These are phyloP conservation scores for Apiotrichum siamense DNA, from an alignment of 1,284 basidiomycete species.

Conservation along the genomic window DNA sequence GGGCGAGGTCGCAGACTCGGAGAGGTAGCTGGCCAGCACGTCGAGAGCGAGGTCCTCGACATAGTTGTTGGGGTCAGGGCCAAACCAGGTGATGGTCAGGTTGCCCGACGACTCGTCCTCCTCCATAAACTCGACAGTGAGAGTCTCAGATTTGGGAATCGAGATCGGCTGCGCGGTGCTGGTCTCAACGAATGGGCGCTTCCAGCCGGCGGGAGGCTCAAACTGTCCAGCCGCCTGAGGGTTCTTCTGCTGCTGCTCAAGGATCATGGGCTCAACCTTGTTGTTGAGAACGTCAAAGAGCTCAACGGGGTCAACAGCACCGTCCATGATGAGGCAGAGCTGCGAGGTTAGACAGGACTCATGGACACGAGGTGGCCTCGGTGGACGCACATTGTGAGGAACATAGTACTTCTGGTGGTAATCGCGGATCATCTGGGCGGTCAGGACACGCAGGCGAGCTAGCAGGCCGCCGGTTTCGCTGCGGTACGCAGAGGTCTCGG, in stretches of 20 bases:
- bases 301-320: constrained; percentile 50
- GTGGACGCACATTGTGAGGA: constrained; percentile 76
- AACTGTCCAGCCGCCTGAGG: constrained; percentile 29
- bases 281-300: constrained; percentile 68
- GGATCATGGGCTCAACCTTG: constrained; percentile 72
- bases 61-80: constrained; percentile 68
- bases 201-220: constrained; percentile 71
- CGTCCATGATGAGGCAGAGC: constrained; percentile 50
- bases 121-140: constrained; percentile 88
- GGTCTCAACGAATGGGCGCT: constrained; percentile 90
- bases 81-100: constrained; percentile 71
- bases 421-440: constrained; percentile 81
- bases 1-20: constrained; percentile 80
- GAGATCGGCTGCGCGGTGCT: constrained; percentile 60
- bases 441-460: constrained; percentile 79
- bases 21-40: constrained; percentile 80
- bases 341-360: constrained; percentile 4
- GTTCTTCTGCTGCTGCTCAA: constrained; percentile 35
- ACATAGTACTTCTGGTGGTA: constrained; percentile 91
- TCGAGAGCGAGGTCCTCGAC: constrained; percentile 77
- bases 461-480: constrained; percentile 96
- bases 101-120: constrained; percentile 94
- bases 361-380: neutral
- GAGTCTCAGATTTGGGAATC: constrained; percentile 54
- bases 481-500: constrained; percentile 77